Base-by-base conservation (phyloP, 2,329 filamentous ascomycete species). In the Lizonia empirigonia region DNA sequence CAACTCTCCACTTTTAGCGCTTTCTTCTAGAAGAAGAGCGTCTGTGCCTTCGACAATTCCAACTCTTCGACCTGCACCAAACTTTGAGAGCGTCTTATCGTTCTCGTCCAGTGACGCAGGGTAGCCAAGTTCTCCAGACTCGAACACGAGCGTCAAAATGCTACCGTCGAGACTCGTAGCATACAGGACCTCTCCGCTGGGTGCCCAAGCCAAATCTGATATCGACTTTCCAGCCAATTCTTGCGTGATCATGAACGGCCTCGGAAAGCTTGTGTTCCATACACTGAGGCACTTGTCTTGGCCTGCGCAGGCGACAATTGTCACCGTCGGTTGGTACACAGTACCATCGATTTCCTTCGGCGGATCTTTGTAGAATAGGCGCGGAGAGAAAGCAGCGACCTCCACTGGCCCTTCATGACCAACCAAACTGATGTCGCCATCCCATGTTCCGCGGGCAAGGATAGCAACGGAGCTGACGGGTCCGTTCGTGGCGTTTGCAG, bases 381-480 rank as follows among this genome's bases (percentile, higher is more conserved):
- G 82, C 0, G 95, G 95, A 1, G 94, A 97, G 72, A 99, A 99
- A 60, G 94, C 90, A 78, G 93, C 97, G 3, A 99, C 94, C 76
- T 99, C 94, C 0, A 95, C 94, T 0, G 94, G 94, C 0, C 90
- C 93, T 79, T 99, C 94, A 70, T 99, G 94, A 7, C 94, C 94
- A 54, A 99, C 97, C 53, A 99, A 75, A 71, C 96, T 97, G 76
- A 97, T 97, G 67, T 99, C 91, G 58, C 91, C 91, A 66, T 96
- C 91, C 94, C 95, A 99, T 29, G 85, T 84, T 15, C 90, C 88
- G 62, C 94, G 88, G 68, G 94, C 91, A 48, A 99, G 91, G 51
- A 99, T 97, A 4, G 94, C 93, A 24, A 97, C 93, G 0, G 93
- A 96, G 76, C 91, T 97, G 19, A 99, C 94, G 1, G 94, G 95